Evolutionary conservation across 352 stramenopile genomes (phyloP).

Genomic region (Phytophthora parvispora): DNA sequence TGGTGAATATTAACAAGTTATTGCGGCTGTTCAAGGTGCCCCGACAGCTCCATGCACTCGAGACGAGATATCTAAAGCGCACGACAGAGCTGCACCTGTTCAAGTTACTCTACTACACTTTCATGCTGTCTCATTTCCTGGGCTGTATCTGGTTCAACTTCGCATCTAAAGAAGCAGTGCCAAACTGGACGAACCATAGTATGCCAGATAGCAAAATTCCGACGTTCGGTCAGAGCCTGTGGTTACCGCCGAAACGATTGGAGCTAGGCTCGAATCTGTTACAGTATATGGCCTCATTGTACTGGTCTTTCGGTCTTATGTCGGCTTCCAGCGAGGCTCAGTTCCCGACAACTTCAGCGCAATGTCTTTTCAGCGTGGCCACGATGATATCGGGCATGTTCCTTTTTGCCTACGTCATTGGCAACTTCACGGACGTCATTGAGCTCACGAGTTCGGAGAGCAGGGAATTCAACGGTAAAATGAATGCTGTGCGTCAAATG

Average conservation of each 20-base stretch:
- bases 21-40: slow-evolving; percentile 61
- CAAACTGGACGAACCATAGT: no score
- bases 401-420: slow-evolving; percentile 75
- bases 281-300: slow-evolving; percentile 68
- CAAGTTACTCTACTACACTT: slow-evolving; percentile 82
- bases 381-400: slow-evolving; percentile 77
- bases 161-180: slow-evolving; percentile 31
- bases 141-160: slow-evolving; percentile 80
- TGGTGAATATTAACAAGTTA: slow-evolving; percentile 78
- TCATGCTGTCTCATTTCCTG: slow-evolving; percentile 65
- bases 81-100: slow-evolving; percentile 69
- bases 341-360: slow-evolving; percentile 53
- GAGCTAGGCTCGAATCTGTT: slow-evolving; percentile 21
- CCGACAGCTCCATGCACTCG: slow-evolving; percentile 50
- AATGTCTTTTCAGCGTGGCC: slow-evolving; percentile 63
- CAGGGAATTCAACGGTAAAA: slow-evolving; percentile 64
- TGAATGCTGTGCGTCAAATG: slow-evolving; percentile 62
- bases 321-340: slow-evolving; percentile 63
- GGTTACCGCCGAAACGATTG: slow-evolving; percentile 41
- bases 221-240: slow-evolving; percentile 39
- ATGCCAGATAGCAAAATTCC: no score
- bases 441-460: slow-evolving; percentile 67
- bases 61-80: slow-evolving; percentile 69
- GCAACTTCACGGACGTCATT: slow-evolving; percentile 72
- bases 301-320: slow-evolving; percentile 74